Evolutionary conservation across 1,284 basidiomycete genomes (phyloP).

Genomic region (Testicularia cyperi): DNA sequence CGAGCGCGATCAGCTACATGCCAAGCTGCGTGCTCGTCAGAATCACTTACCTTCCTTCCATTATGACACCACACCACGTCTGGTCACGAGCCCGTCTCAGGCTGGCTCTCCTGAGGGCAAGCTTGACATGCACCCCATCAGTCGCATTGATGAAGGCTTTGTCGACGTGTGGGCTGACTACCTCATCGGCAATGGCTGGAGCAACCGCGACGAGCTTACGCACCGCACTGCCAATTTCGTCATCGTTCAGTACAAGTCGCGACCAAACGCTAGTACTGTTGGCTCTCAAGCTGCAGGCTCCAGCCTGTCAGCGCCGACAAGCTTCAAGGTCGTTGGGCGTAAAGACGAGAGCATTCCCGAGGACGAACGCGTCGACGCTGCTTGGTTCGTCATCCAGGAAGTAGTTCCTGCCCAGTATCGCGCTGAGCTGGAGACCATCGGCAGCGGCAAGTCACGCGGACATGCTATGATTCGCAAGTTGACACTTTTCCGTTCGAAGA

Average conservation of each 20-base stretch:
- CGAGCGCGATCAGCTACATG: slow-evolving; percentile 30
- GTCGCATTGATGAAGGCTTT: slow-evolving; percentile 53
- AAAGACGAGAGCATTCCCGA: slow-evolving; percentile 16
- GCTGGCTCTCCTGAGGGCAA: slow-evolving; percentile 11
- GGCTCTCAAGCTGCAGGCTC: slow-evolving; percentile 24
- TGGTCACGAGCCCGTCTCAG: slow-evolving; percentile 37
- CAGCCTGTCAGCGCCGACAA: slow-evolving; percentile 14
- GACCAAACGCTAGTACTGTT: slow-evolving; percentile 36
- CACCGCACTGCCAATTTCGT: slow-evolving; percentile 57
- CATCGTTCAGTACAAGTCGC: slow-evolving; percentile 53
- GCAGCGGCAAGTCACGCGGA: slow-evolving; percentile 28
- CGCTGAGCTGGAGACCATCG: slow-evolving; percentile 40
- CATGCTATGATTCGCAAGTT: slow-evolving; percentile 55
- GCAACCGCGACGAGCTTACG: slow-evolving; percentile 57
- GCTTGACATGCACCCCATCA: slow-evolving; percentile 31
- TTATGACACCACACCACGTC: slow-evolving; percentile 46
- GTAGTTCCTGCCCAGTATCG: slow-evolving; percentile 54
- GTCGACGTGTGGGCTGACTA: slow-evolving; percentile 58
- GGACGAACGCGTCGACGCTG: slow-evolving; percentile 44
- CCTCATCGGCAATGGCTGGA: slow-evolving; percentile 56
- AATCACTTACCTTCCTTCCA: slow-evolving; percentile 46
- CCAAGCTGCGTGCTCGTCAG: slow-evolving; percentile 33
- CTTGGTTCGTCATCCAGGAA: slow-evolving; percentile 58
- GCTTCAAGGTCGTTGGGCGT: slow-evolving; percentile 10
- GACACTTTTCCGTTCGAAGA: slow-evolving; percentile 43